Base-by-base conservation (phyloP, 257 asterid genomes). In the Scutellaria galericulata region DNA sequence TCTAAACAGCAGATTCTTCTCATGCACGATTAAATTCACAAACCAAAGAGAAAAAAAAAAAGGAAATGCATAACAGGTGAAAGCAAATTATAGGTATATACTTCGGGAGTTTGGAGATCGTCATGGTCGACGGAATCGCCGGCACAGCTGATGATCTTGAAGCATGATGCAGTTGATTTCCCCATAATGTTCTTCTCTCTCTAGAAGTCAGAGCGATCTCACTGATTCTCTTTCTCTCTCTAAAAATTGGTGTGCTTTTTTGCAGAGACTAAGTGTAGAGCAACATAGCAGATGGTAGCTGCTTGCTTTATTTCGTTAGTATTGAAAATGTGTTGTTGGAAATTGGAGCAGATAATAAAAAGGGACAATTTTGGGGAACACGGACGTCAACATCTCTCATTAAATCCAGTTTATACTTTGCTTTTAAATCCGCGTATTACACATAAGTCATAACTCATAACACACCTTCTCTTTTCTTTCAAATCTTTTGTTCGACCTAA, bases 91-190 rank as follows among this genome's bases (percentile, higher is more conserved):
- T 15, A 22, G 53, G 64, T 9, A 51, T 71, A 60, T 79, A 89
- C 96, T 74, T 87, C 81, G 60, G 87, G 77, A 65, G 75, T 71
- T 68, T 87, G 86, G 68, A 87, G 77, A 78, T 87, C 94, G 72
- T 84, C 92, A 13, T 76, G 84, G 42, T 83, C 96, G 64, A 86
- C 83, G 13, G 94, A 84, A 68, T 84, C 86, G 76, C 86, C 75
- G 60, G 83, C 95, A 54, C 96, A 94, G 77, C 89, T 20, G 73
- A 94, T 82, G 85, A 91, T 86, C 88, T 90, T 89, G 72, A 94
- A 87, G 84, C 99, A 94, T 11, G 96, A 83, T 7, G 86, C 58
- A 24, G 86, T 68, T 13, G 98, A 84, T 86, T 85, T 90, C 20
- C 85, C 98, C 98, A 92, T 92, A 41, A n/a, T 41, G 7, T 27